phyloP scores from a whole-genome alignment of 2,329 filamentous ascomycete genomes.

The Sphaerulina vaccinii region DNA sequence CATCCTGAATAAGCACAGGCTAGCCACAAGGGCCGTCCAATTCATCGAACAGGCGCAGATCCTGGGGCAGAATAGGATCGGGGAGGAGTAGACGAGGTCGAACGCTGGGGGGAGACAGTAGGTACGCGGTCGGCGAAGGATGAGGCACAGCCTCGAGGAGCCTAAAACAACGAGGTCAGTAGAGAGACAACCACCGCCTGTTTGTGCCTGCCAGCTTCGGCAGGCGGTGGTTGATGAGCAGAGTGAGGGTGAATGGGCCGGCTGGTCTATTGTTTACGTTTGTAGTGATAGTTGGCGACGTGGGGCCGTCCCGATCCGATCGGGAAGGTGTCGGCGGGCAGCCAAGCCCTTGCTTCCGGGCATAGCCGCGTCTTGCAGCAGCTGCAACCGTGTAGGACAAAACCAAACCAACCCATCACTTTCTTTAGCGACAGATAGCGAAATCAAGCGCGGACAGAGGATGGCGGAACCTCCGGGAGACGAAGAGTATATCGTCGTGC shows the following conservation, averaged over 20 bases:
- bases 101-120: slow-evolving; percentile 16
- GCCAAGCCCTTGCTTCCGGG: slow-evolving; percentile 14
- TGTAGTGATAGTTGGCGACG: slow-evolving; percentile 9
- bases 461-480: not conserved
- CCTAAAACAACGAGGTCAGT: slow-evolving; percentile 12
- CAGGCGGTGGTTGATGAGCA: slow-evolving; percentile 11
- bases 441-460: not conserved
- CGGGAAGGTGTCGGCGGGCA: slow-evolving; percentile 10
- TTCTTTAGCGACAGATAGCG: not conserved
- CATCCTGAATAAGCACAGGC: slow-evolving; percentile 20
- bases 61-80: slow-evolving; percentile 20
- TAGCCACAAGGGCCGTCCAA: slow-evolving; percentile 20
- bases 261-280: slow-evolving; percentile 13
- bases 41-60: slow-evolving; percentile 20
- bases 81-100: slow-evolving; percentile 18
- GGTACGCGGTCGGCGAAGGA: slow-evolving; percentile 18
- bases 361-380: slow-evolving; percentile 12
- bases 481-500: slow-evolving; percentile 1
- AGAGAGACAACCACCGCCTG: slow-evolving; percentile 12
- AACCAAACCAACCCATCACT: not conserved
- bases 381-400: slow-evolving; percentile 15
- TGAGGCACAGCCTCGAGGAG: slow-evolving; percentile 15
- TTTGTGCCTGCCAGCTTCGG: not conserved
- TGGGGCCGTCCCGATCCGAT: slow-evolving; percentile 11
- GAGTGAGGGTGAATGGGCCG: slow-evolving; percentile 11